Conservation (phyloP, 2,329 filamentous ascomycete genomes). For the Botrytis sinoallii region DNA sequence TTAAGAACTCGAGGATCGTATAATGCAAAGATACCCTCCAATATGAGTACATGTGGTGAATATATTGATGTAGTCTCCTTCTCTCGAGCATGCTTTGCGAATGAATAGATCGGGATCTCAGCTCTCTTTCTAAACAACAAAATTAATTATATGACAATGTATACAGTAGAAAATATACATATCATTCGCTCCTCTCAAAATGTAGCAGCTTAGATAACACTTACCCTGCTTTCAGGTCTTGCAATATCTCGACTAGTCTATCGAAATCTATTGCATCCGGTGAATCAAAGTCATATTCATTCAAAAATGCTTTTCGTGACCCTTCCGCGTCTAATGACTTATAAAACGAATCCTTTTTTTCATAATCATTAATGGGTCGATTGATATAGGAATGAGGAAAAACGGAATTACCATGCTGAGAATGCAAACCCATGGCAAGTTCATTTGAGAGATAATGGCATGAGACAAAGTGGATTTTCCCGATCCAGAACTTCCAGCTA, state of each 20-base stretch:
- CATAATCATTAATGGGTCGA: neutral
- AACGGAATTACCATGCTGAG: slow-evolving; percentile 74
- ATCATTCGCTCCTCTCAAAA: neutral
- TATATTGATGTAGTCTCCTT: slow-evolving; percentile 84
- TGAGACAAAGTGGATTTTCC: slow-evolving; percentile 91
- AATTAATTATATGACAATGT: slow-evolving; percentile 10
- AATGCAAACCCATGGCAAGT: slow-evolving; percentile 96
- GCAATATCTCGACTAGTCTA: slow-evolving; percentile 71
- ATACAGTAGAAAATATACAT: neutral
- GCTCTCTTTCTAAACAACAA: slow-evolving; percentile 64
- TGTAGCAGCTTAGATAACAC: slow-evolving; percentile 1
- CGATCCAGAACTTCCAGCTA: slow-evolving; percentile 92
- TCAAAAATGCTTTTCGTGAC: slow-evolving; percentile 76
- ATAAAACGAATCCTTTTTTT: slow-evolving; percentile 86
- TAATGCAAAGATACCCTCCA: slow-evolving; percentile 94
- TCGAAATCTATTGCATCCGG: slow-evolving; percentile 96
- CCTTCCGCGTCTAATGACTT: slow-evolving; percentile 80
- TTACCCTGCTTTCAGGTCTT: slow-evolving; percentile 89
- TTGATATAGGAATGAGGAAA: neutral
- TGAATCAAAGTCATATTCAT: slow-evolving; percentile 95
- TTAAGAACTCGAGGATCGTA: slow-evolving; percentile 84
- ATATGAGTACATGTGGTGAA: slow-evolving; percentile 89
- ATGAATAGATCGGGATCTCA: slow-evolving; percentile 93
- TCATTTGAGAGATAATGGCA: slow-evolving; percentile 84
- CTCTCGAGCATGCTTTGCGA: slow-evolving; percentile 81